A percentile compares a stretch with the other conserved stretches of the same genome.
These are phyloP conservation scores for Hydnum rufescens DNA, from an alignment of 768 basidiomycete genomes.

Conservation along the genomic window DNA sequence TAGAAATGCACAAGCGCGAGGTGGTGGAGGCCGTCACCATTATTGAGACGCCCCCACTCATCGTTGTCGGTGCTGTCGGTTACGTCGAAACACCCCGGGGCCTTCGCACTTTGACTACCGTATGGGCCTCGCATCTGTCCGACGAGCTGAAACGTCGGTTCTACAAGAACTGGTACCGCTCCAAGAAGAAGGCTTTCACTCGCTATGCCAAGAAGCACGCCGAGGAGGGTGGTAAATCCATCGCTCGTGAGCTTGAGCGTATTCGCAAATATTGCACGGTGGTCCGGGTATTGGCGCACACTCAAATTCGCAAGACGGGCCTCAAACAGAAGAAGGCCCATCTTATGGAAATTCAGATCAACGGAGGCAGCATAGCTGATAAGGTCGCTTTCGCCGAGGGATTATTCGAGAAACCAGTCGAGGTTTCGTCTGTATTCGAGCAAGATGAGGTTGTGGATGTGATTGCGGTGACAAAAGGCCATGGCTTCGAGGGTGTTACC, in stretches of 20 bases:
- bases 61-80: slow-evolving; percentile 93
- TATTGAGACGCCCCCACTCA: slow-evolving; percentile 89
- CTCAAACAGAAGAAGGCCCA: slow-evolving; percentile 99
- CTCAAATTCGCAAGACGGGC: slow-evolving; percentile 95
- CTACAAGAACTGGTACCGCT: slow-evolving; percentile 99
- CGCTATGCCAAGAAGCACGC: slow-evolving; percentile 99
- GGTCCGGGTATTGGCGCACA: slow-evolving; percentile 97
- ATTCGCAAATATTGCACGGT: slow-evolving; percentile 99
- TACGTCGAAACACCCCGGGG: slow-evolving; percentile 99
- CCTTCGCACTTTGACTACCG: slow-evolving; percentile 94
- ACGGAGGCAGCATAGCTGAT: slow-evolving; percentile 83
- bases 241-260: slow-evolving; percentile 90
- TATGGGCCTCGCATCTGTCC: slow-evolving; percentile 89
- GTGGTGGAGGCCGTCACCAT: slow-evolving; percentile 95
- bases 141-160: slow-evolving; percentile 97
- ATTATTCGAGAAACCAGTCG: slow-evolving; percentile 91
- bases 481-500: slow-evolving; percentile 98
- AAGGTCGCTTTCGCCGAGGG: slow-evolving; percentile 91
- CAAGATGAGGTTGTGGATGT: slow-evolving; percentile 92
- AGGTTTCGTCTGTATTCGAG: slow-evolving; percentile 74
- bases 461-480: slow-evolving; percentile 98
- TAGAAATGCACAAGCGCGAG: slow-evolving; percentile 99
- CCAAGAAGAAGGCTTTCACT: slow-evolving; percentile 99
- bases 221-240: slow-evolving; percentile 81
- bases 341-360: slow-evolving; percentile 99